Conservation (phyloP, 257 asterid genomes). For the Salvia miltiorrhiza region DNA sequence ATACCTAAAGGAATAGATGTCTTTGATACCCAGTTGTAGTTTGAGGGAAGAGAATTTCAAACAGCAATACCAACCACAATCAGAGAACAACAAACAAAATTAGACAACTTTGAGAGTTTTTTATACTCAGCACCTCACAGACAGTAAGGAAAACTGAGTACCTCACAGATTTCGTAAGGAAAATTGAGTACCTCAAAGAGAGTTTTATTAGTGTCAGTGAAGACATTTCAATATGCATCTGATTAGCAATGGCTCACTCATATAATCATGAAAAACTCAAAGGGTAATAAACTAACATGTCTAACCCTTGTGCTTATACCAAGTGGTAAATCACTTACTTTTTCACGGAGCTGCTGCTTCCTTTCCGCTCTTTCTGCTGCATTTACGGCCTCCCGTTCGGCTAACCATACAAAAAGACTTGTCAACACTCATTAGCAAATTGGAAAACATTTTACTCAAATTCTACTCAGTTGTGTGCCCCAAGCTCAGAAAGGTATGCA, state of each 20-base stretch:
- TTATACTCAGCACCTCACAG: not conserved
- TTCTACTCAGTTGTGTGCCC: not conserved
- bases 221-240: not conserved
- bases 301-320: slow-evolving; percentile 1
- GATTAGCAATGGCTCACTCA: not conserved
- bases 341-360: slow-evolving; percentile 80
- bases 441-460: not conserved
- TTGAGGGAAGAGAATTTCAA: not conserved
- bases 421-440: slow-evolving; percentile 6
- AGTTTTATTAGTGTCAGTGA: not conserved
- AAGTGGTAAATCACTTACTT: slow-evolving; percentile 49
- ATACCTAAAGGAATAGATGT: not conserved
- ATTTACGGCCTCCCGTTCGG: slow-evolving; percentile 89
- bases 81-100: not conserved
- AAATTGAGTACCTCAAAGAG: not conserved
- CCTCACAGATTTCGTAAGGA: not conserved
- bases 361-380: slow-evolving; percentile 92
- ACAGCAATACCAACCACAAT: not conserved
- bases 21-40: not conserved
- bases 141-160: not conserved
- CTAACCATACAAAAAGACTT: slow-evolving; percentile 35
- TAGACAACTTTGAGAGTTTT: not conserved
- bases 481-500: not conserved
- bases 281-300: not conserved
- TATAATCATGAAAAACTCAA: not conserved